Conservation (phyloP, 2,329 filamentous ascomycete species). For the Talaromyces sp. region DNA sequence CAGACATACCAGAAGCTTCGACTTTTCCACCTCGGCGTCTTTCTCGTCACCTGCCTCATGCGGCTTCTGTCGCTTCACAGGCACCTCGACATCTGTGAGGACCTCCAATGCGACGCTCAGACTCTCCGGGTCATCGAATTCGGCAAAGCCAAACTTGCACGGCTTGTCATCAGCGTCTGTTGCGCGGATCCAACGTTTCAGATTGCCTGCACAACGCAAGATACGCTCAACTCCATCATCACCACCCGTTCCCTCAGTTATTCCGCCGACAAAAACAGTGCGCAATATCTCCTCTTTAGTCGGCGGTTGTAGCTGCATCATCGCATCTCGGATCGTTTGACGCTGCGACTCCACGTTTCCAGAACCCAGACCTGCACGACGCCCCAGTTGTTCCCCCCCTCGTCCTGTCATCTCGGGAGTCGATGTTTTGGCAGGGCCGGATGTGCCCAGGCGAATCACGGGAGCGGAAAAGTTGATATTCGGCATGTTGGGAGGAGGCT, state of each 20-base stretch:
- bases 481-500: conserved; percentile 83
- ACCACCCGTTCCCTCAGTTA: conserved; percentile 70
- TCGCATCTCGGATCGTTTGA: conserved; percentile 60
- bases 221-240: conserved; percentile 76
- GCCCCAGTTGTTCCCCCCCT: conserved; percentile 38
- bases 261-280: conserved; percentile 83
- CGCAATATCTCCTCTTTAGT: conserved; percentile 85
- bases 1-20: conserved; percentile 56
- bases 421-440: conserved; percentile 56
- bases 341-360: conserved; percentile 60
- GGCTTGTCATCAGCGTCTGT: conserved; percentile 73
- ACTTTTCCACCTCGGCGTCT: conserved; percentile 56
- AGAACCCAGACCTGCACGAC: conserved; percentile 55
- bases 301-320: conserved; percentile 70
- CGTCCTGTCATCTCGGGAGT: conserved; percentile 42
- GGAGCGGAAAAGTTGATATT: conserved; percentile 98
- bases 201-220: conserved; percentile 66
- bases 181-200: conserved; percentile 80
- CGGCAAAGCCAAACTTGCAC: conserved; percentile 87
- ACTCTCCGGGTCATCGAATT: conserved; percentile 88
- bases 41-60: conserved; percentile 37
- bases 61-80: conserved; percentile 64
- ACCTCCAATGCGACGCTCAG: conserved; percentile 79
- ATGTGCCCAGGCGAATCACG: conserved; percentile 86
- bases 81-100: conserved; percentile 74